Base-by-base conservation (phyloP, 768 basidiomycete species). In the Termitomyces sp. region DNA sequence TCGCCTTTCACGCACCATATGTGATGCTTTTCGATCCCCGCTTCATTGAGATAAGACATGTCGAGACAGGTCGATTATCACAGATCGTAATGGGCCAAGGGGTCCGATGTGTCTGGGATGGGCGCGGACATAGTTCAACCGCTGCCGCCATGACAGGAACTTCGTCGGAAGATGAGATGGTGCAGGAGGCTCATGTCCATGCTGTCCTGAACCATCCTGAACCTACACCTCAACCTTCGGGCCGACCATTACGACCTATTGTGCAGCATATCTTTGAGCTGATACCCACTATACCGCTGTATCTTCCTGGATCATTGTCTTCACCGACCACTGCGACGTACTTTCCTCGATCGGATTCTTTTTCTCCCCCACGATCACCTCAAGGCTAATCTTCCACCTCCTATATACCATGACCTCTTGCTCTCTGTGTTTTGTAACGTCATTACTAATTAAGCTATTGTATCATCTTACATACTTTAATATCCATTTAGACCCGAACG, bases 61-160 rank as follows among this genome's bases (percentile, higher is more conserved):
- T 92, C 61, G 82, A 86, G 62, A 90, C 86, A 0, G 90, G 92
- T 4, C 81, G 88, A 0, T 81, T 93, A 5, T 84, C 83, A 1
- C 92, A 94, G 68, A 90, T 94, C 67, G 87, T 94, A 58, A 80
- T 83, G 0, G 92, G 93, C 1, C 81, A 80, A 56, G 91, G 94
- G 61, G 78, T 95, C 45, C 84, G 87, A 28, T 93, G 92, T 65
- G 83, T 93, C 28, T 97, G 93, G 90, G 94, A 98, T 67, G 95
- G 92, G 18, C 85, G 91, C 2, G 74, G 72, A 16, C 67, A 75
- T 13, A 70, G 71, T 57, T 68, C 82, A 76, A 88, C 71, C 82
- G 86, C 65, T 79, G 85, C 52, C 70, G 85, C 64, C 80, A 86
- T 70, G 78, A 85, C 65, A 76, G 83, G 83, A 26, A 67, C 63